Evolutionary conservation across 306 rosid species (phyloP).

Genomic region (Sophora flavescens): DNA sequence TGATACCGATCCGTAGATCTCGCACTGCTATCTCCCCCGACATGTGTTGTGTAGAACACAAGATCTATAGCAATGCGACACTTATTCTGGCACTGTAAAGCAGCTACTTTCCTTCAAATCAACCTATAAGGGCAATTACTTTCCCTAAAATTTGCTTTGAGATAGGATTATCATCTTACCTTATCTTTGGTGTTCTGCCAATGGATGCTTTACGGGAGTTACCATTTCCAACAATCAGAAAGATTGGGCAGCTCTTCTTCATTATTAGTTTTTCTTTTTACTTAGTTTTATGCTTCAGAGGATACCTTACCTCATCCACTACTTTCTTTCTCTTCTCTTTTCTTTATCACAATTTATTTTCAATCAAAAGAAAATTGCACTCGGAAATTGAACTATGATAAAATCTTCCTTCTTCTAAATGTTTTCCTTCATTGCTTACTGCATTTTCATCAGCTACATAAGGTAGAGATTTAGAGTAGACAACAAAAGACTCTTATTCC

Average conservation of each 20-base stretch:
- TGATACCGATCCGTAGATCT: neutral
- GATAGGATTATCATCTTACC: too few species aligned
- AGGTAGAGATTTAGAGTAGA: neutral
- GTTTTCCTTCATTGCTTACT: neutral
- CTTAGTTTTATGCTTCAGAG: too few species aligned
- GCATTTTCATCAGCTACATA: neutral
- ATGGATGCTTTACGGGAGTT: slow-evolving; percentile 17
- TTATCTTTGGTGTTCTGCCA: neutral
- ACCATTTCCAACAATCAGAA: too few species aligned
- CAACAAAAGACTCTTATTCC: neutral
- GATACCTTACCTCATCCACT: too few species aligned
- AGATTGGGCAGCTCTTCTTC: too few species aligned
- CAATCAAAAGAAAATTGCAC: neutral
- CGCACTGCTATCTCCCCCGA: neutral
- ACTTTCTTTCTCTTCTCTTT: too few species aligned
- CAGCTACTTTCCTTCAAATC: neutral
- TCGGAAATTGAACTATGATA: neutral
- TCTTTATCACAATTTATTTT: too few species aligned
- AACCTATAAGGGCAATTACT: neutral
- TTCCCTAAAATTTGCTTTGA: neutral
- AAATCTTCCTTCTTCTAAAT: neutral
- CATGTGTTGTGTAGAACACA: neutral
- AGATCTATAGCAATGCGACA: neutral
- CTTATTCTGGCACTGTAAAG: slow-evolving; percentile 9
- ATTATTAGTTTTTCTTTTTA: too few species aligned